phyloP scores from a whole-genome alignment of 1,284 basidiomycete species.

The Ganoderma lingzhi region DNA sequence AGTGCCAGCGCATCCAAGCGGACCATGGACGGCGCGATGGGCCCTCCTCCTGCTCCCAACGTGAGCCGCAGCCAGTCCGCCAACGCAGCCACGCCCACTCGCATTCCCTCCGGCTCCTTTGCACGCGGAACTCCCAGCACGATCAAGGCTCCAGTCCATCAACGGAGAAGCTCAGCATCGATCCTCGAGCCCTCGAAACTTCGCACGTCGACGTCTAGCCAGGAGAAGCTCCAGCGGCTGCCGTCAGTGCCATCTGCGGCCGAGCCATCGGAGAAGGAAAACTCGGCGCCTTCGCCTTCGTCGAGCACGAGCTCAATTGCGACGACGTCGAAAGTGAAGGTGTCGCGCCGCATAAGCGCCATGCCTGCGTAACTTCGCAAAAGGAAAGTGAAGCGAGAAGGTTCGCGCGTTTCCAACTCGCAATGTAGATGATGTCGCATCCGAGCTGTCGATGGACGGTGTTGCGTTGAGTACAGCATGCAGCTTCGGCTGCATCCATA shows the following conservation, averaged over 20 bases:
- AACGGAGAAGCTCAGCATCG: constrained; percentile 40
- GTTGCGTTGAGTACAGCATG: constrained; percentile 24
- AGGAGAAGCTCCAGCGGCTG: constrained; percentile 37
- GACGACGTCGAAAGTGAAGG: constrained; percentile 21
- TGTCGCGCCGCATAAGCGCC: constrained; percentile 32
- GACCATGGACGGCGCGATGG: constrained; percentile 52
- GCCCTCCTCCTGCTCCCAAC: constrained; percentile 50
- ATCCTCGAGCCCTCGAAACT: constrained; percentile 41
- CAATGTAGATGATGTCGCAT: neutral
- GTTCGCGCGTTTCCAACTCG: neutral
- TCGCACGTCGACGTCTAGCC: constrained; percentile 29
- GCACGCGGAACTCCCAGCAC: constrained; percentile 33
- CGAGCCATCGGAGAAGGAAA: constrained; percentile 55
- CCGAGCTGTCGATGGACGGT: constrained; percentile 16
- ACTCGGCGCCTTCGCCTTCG: constrained; percentile 37
- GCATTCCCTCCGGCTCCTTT: constrained; percentile 36
- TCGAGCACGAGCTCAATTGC: constrained; percentile 21
- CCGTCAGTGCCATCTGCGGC: constrained; percentile 41
- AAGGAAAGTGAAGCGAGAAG: neutral
- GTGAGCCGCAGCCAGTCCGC: constrained; percentile 26
- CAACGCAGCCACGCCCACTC: constrained; percentile 33
- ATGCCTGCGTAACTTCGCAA: constrained; percentile 27
- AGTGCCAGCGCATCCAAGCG: constrained; percentile 34
- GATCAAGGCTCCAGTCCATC: constrained; percentile 26
- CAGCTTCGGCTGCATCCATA: constrained; percentile 19